Conservation (phyloP, 1,284 basidiomycete species). For the Dichomitus squalens region DNA sequence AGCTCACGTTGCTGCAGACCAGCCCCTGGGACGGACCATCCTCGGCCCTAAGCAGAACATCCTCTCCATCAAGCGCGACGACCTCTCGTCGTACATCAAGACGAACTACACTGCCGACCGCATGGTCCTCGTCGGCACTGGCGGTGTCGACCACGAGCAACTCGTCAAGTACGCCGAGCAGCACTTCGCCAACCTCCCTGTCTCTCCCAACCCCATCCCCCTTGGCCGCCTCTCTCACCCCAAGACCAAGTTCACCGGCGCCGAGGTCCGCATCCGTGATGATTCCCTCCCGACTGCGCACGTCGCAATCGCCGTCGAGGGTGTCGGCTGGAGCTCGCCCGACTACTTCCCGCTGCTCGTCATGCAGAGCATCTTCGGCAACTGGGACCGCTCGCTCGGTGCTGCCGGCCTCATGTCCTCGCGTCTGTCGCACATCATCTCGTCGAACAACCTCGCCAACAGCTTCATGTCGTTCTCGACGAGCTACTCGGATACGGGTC, state of each 20-base stretch:
- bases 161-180: slow-evolving; percentile 95
- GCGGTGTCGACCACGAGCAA: slow-evolving; percentile 91
- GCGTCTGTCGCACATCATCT: slow-evolving; percentile 90
- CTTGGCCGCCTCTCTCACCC: slow-evolving; percentile 80
- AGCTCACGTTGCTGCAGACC: slow-evolving; percentile 51
- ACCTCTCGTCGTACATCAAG: slow-evolving; percentile 92
- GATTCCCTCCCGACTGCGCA: slow-evolving; percentile 90
- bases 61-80: slow-evolving; percentile 91
- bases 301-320: slow-evolving; percentile 97
- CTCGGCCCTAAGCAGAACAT: slow-evolving; percentile 97
- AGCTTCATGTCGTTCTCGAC: slow-evolving; percentile 99
- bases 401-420: slow-evolving; percentile 90
- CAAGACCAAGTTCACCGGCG: slow-evolving; percentile 87
- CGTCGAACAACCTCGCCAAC: slow-evolving; percentile 96
- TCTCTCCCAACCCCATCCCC: slow-evolving; percentile 86
- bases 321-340: slow-evolving; percentile 96
- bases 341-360: slow-evolving; percentile 99
- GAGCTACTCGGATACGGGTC: slow-evolving; percentile 98
- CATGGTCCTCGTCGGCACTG: slow-evolving; percentile 98
- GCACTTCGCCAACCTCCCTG: slow-evolving; percentile 90
- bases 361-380: slow-evolving; percentile 97
- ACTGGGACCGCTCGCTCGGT: slow-evolving; percentile 99
- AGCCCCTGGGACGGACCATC: slow-evolving; percentile 96
- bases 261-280: slow-evolving; percentile 95
- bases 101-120: slow-evolving; percentile 99